phyloP scores from a whole-genome alignment of 768 basidiomycete genomes.

The Amanita molliuscula region DNA sequence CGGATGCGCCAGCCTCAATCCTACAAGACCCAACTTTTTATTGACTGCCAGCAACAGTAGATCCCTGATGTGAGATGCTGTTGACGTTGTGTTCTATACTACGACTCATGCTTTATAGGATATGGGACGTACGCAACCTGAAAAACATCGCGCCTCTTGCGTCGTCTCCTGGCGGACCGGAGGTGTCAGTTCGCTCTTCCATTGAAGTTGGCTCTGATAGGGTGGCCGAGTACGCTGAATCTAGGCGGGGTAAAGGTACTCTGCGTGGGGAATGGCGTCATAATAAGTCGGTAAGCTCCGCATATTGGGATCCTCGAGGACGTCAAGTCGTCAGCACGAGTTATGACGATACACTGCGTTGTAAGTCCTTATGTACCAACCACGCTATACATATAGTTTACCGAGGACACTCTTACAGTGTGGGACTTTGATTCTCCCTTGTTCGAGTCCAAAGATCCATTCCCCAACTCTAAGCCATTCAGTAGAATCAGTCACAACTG shows the following conservation, averaged over 20 bases:
- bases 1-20: conserved; percentile 74
- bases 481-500: conserved; percentile 59
- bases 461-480: conserved; percentile 58
- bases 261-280: conserved; percentile 62
- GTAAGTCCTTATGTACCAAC: conserved; percentile 29
- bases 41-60: conserved; percentile 73
- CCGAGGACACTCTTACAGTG: conserved; percentile 31
- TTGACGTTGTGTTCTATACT: background rate
- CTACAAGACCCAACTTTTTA: conserved; percentile 51
- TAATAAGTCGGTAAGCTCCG: conserved; percentile 70
- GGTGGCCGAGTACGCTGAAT: conserved; percentile 38
- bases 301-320: conserved; percentile 80
- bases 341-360: conserved; percentile 68
- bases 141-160: conserved; percentile 24
- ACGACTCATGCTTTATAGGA: conserved; percentile 25
- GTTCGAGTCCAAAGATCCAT: conserved; percentile 35
- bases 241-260: conserved; percentile 40
- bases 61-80: conserved; percentile 44
- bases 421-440: conserved; percentile 59
- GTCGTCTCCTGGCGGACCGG: conserved; percentile 15
- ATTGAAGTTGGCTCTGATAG: conserved; percentile 29
- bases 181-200: background rate
- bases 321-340: conserved; percentile 74
- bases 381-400: background rate
- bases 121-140: conserved; percentile 76